Evolutionary conservation across 2,329 filamentous ascomycete species (phyloP), one percentile per base, ranked within the genome.

Genomic region (Alternaria atra): DNA sequence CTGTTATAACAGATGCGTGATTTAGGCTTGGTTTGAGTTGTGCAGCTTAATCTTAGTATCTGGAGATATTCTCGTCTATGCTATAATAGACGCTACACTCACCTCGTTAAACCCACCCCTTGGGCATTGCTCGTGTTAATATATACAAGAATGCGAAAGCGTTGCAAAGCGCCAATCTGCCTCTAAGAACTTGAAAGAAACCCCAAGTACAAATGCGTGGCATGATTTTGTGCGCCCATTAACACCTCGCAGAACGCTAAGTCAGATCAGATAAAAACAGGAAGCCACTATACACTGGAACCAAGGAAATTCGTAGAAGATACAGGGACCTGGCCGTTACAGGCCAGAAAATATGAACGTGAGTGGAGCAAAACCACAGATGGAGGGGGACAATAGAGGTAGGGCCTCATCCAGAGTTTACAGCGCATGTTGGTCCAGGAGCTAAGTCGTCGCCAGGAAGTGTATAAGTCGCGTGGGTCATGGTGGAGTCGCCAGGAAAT

Each of bases 181-280:
- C 50, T 17, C 40, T 17, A 32, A 30, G 29, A 27, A 35, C 20
- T 35, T 42, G 30, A 37, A 23, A 39, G n/a, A 35, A 48, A 23
- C 27, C 29, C 10, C 57, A 43, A 40, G 58, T 55, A 57, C 52
- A 55, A 57, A 56, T 46, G 51, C 58, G 47, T 54, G 42, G 43
- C 42, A 25, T 51, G 39, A 34, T 29, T 17, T 44, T 43, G 37
- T 46, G 42, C 48, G 56, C 43, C 60, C 43, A 15, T 17, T 6
- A 57, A 64, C 46, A 51, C 58, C 61, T 61, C 52, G 61, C 58
- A 23, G 55, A 61, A 61, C 35, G 25, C 57, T 52, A 44, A 23
- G 34, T 30, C 15, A 44, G 17, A 39, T 44, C 25, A 37, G 48
- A 43, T 20, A 17, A 39, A 44, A 47, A 42, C 17, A 27, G 9